Conservation (phyloP, 495 filamentous ascomycete species). For the Hypoxylon rickii region DNA sequence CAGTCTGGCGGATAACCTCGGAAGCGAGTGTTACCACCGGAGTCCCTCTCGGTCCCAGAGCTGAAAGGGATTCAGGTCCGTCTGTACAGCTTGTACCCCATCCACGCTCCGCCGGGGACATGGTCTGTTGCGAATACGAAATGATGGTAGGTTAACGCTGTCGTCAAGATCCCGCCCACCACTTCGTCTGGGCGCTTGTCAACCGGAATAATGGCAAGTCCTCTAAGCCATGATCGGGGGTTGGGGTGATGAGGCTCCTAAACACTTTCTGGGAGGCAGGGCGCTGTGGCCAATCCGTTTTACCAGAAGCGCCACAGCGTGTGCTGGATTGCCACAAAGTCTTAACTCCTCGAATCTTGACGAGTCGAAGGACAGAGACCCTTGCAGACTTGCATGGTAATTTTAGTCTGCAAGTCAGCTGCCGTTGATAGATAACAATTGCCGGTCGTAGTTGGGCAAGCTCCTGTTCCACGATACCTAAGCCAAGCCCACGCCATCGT, state of each 20-base stretch:
- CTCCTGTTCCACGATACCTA: conserved; percentile 22
- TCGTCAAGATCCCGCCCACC: background rate
- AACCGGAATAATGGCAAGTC: background rate
- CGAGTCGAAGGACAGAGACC: conserved; percentile 19
- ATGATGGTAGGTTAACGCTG: conserved; percentile 13
- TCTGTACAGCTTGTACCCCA: conserved; percentile 19
- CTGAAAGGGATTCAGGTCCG: conserved; percentile 3
- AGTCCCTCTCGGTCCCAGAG: conserved; percentile 4
- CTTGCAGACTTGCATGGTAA: conserved; percentile 35
- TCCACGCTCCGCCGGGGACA: conserved; percentile 3
- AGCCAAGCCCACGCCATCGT: conserved; percentile 28
- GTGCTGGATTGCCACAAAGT: conserved; percentile 18
- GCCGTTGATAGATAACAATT: conserved; percentile 37
- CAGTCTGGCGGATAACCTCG: conserved; percentile 14
- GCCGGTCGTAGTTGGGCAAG: conserved; percentile 30
- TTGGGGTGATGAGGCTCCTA: conserved; percentile 24
- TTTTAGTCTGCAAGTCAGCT: conserved; percentile 33
- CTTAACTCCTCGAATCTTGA: background rate
- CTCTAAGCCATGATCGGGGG: conserved; percentile 6
- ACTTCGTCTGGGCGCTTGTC: background rate
- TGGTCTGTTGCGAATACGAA: conserved; percentile 17
- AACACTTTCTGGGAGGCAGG: conserved; percentile 7
- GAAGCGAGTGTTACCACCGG: conserved; percentile 6
- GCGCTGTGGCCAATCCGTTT: conserved; percentile 11
- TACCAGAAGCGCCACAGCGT: conserved; percentile 18